Conservation (phyloP, 2,329 filamentous ascomycete species). For the Ceratocystis eucalypticola region DNA sequence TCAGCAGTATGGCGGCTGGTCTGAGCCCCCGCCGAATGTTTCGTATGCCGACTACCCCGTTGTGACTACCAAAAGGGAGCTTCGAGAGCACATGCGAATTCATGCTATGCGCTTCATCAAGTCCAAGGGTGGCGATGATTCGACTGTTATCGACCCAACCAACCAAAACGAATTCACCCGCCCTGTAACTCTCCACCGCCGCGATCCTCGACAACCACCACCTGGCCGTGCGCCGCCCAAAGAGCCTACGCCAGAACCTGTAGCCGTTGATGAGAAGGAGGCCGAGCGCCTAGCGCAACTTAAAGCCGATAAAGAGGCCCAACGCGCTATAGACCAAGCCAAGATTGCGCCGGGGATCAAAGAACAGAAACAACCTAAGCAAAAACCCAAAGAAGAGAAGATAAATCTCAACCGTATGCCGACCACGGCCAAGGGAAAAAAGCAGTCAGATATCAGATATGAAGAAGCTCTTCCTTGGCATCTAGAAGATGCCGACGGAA, state of each 20-base stretch:
- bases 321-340: conserved; percentile 74
- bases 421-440: conserved; percentile 65
- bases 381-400: conserved; percentile 68
- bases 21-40: conserved; percentile 34
- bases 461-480: conserved; percentile 96
- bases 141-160: conserved; percentile 53
- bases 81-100: conserved; percentile 67
- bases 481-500: conserved; percentile 88
- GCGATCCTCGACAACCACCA: conserved; percentile 62
- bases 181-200: conserved; percentile 76
- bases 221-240: conserved; percentile 53
- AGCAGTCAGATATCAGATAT: conserved; percentile 59
- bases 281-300: conserved; percentile 52
- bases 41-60: conserved; percentile 50
- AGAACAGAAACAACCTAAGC: conserved; percentile 39
- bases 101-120: conserved; percentile 73
- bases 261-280: conserved; percentile 42
- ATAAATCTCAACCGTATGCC: conserved; percentile 78
- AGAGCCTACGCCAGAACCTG: conserved; percentile 27
- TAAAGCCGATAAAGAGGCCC: conserved; percentile 68
- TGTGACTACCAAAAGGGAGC: conserved; percentile 66
- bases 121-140: conserved; percentile 34
- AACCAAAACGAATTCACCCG: conserved; percentile 69
- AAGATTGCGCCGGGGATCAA: conserved; percentile 79
- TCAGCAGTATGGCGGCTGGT: conserved; percentile 43